Base-by-base conservation (phyloP, 768 basidiomycete genomes). In the Tylopilus felleus region DNA sequence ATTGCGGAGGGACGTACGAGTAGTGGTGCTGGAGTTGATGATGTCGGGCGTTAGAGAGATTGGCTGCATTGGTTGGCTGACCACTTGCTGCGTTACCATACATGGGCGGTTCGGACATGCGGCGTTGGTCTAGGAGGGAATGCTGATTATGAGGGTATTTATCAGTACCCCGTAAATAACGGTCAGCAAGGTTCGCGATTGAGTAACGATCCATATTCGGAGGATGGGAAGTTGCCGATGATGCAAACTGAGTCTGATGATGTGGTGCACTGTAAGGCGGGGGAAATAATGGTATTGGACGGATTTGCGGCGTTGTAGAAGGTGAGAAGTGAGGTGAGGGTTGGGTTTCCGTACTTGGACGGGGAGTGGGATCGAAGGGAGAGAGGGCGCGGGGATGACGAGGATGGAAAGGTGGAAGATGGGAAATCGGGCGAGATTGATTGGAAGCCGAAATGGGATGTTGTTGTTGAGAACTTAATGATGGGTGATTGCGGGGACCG, bases 91-190 rank as follows among this genome's bases (percentile, higher is more conserved):
- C 58, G 66, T 73, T 74, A 60, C 74, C 62, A 56, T 78, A 74
- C 57, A 80, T 72, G 51, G 80, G 71, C 44, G 85, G 83, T 66
- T 86, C 84, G 63, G 85, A 86, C 81, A 85, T 83, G 68, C 85
- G 81, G 64, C 84, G 76, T 49, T 82, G 81, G 72, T 84, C 83
- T 53, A 79, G 69, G 58, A 75, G 65, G 53, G 73, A 59, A 63
- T 61, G 57, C 64, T 61, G 69, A 68, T 62, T 69, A 61, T 65
- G 68, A 60, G 67, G 56, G 64, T 71, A 61, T 65, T 66, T 69
- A 67, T 69, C 70, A 56, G 51, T 67, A 55, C 62, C 63, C 65
- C 74, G 77, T 68, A 75, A 67, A 70, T 73, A 71, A 56, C 72
- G 74, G 60, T 73, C 73, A 51, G 73, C 65, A 66, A 67, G 67